These are phyloP conservation scores for Cercis canadensis DNA, from an alignment of 306 rosid species.

Conservation along the genomic window DNA sequence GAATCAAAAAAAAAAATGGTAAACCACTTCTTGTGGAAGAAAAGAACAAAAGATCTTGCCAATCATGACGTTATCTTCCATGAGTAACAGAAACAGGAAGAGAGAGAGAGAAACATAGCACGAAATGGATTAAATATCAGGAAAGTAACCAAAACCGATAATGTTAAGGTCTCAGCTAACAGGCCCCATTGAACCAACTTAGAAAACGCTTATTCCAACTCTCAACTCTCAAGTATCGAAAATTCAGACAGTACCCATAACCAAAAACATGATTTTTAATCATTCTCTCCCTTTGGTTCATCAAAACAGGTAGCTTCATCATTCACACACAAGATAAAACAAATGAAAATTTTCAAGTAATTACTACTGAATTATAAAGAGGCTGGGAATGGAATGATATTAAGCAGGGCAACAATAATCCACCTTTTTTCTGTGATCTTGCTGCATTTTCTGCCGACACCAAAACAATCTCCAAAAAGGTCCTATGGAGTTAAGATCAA, in stretches of 20 bases:
- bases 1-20: slow-evolving; percentile 28
- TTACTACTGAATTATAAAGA: slow-evolving; percentile 24
- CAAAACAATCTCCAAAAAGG: slow-evolving; percentile 45
- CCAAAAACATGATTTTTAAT: slow-evolving; percentile 21
- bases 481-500: slow-evolving; percentile 57
- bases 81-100: slow-evolving; percentile 28
- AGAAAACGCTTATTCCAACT: not conserved
- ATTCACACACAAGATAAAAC: slow-evolving; percentile 8
- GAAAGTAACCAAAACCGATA: slow-evolving; percentile 23
- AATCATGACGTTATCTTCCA: slow-evolving; percentile 44
- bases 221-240: not conserved
- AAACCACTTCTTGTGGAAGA: slow-evolving; percentile 20
- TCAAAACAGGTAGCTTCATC: slow-evolving; percentile 10
- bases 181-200: slow-evolving; percentile 32
- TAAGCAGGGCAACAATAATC: slow-evolving; percentile 25
- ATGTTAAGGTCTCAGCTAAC: slow-evolving; percentile 30
- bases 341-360: slow-evolving; percentile 25
- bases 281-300: slow-evolving; percentile 7
- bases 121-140: slow-evolving; percentile 4
- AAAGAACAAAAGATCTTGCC: slow-evolving; percentile 22
- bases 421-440: slow-evolving; percentile 89
- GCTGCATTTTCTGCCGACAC: slow-evolving; percentile 79
- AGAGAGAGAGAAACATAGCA: slow-evolving; percentile 23
- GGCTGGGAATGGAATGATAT: not conserved
- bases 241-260: slow-evolving; percentile 25